These are phyloP conservation scores for Globisporangium cystogenes DNA, from an alignment of 352 stramenopile species.

Conservation along the genomic window DNA sequence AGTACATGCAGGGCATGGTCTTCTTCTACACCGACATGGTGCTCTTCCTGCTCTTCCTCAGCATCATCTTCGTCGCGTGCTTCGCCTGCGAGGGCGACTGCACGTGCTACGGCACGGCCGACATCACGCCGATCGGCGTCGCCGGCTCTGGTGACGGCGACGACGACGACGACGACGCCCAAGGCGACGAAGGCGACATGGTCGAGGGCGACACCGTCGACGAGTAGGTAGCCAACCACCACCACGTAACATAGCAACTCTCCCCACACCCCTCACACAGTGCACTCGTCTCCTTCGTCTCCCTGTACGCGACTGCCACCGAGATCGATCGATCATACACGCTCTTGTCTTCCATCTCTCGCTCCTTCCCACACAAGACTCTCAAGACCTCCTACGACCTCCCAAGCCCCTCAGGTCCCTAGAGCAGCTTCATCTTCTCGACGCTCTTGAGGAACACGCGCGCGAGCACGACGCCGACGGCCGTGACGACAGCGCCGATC, in stretches of 20 bases:
- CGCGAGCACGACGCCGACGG: slow-evolving; percentile 29
- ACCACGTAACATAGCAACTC: not conserved
- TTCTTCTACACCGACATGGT: slow-evolving; percentile 85
- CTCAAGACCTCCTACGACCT: no score
- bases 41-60: slow-evolving; percentile 71
- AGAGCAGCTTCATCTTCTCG: slow-evolving; percentile 84
- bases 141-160: slow-evolving; percentile 10
- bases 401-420: no score
- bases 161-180: slow-evolving; percentile 18
- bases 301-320: not conserved
- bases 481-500: slow-evolving; percentile 40
- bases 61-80: slow-evolving; percentile 73
- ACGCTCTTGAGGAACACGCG: slow-evolving; percentile 54
- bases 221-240: not conserved
- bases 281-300: no score
- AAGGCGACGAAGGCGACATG: slow-evolving; percentile 17
- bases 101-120: slow-evolving; percentile 62
- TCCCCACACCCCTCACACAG: no score
- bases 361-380: no score
- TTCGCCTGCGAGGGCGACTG: slow-evolving; percentile 76
- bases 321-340: not conserved
- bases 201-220: slow-evolving; percentile 19
- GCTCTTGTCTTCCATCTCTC: no score
- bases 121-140: slow-evolving; percentile 48
- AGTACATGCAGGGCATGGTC: slow-evolving; percentile 83